Evolutionary conservation across 78 protist species (phyloP).

Genomic region (Dictyostelium citrinum): DNA sequence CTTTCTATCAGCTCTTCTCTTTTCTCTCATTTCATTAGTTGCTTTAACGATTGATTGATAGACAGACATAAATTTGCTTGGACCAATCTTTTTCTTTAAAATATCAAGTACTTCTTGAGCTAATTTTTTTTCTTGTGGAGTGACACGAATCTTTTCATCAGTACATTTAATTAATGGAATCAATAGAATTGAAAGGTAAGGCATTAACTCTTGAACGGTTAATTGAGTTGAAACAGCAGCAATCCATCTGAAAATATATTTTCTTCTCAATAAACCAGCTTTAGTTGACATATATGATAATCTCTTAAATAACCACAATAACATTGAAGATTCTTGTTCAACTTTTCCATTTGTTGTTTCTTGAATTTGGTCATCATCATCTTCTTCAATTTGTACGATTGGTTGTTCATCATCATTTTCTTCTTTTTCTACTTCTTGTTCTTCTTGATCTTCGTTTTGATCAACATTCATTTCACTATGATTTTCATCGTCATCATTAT

Average conservation of each 20-base stretch:
- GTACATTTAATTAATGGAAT: constrained; percentile 37
- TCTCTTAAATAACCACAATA: constrained; percentile 66
- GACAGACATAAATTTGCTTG: not conserved
- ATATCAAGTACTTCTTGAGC: constrained; percentile 36
- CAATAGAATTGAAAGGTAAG: constrained; percentile 1
- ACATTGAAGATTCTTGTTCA: constrained; percentile 28
- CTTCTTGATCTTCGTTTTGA: not conserved
- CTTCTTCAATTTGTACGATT: not conserved
- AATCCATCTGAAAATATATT: constrained; percentile 67
- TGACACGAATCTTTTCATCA: not conserved
- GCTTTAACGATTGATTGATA: not conserved
- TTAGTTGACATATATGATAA: constrained; percentile 59
- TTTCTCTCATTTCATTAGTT: not conserved
- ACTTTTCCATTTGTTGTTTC: not conserved
- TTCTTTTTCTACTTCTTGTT: constrained; percentile 6
- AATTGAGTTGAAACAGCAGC: constrained; percentile 47
- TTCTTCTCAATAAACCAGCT: constrained; percentile 36
- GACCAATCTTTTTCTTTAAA: constrained; percentile 39
- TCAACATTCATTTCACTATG: not conserved
- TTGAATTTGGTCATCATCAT: not conserved
- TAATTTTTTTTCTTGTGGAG: constrained; percentile 11
- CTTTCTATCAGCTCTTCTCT: constrained; percentile 22
- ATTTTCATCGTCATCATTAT: not conserved
- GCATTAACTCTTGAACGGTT: not conserved
- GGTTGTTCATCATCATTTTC: not conserved